Evolutionary conservation across 2,329 filamentous ascomycete genomes (phyloP).

Genomic region (Trichoderma asperellum): DNA sequence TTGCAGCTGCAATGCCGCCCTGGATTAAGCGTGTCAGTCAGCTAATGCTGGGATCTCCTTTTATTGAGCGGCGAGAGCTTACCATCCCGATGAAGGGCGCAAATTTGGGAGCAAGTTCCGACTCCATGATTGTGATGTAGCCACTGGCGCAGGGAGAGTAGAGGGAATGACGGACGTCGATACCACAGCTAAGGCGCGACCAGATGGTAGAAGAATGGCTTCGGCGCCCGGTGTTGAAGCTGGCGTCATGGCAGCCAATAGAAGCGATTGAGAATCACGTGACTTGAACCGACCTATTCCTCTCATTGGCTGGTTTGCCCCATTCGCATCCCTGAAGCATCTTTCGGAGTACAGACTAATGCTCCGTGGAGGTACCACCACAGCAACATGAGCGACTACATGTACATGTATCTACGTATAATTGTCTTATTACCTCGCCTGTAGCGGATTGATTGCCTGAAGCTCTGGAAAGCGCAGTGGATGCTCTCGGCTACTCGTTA

Average conservation of each 20-base stretch:
- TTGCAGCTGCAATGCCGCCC: conserved; percentile 78
- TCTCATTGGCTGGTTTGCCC: conserved; percentile 8
- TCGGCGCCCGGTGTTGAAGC: conserved; percentile 20
- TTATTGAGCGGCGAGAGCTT: conserved; percentile 43
- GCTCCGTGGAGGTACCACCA: conserved; percentile 1
- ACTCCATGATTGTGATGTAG: conserved; percentile 53
- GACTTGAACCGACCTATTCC: neutral
- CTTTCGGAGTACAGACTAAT: conserved; percentile 26
- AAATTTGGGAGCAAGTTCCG: conserved; percentile 73
- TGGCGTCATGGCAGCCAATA: conserved; percentile 29
- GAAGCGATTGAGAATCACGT: neutral
- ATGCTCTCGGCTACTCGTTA: neutral
- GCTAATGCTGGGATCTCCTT: conserved; percentile 28
- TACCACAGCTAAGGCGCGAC: conserved; percentile 19
- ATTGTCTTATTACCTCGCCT: neutral
- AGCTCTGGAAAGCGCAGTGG: neutral
- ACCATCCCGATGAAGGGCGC: conserved; percentile 90
- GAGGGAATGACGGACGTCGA: neutral
- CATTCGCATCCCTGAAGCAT: neutral
- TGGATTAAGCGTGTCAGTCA: conserved; percentile 44
- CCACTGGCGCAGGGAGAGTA: conserved; percentile 29
- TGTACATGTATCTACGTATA: neutral
- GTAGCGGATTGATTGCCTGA: neutral
- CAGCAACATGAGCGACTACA: too few species aligned
- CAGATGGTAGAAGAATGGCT: conserved; percentile 23